Evolutionary conservation across 495 filamentous ascomycete species (phyloP).

Genomic region (Staphylotrichum tortipilum): DNA sequence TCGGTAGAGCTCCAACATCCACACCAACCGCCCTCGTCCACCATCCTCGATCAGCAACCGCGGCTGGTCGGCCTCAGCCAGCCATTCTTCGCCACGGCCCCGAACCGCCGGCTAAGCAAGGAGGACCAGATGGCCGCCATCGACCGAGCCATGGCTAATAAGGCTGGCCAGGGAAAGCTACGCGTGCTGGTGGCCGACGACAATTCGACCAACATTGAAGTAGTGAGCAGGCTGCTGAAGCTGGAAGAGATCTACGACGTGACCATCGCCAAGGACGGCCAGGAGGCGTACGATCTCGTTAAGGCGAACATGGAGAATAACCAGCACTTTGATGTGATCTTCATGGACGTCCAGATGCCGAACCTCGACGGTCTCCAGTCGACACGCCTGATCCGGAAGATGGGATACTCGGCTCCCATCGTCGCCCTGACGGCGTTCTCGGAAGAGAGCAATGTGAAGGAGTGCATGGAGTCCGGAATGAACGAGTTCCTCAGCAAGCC

Average conservation of each 20-base stretch:
- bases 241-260: constrained; percentile 57
- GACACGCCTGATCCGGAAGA: constrained; percentile 75
- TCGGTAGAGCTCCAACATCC: constrained; percentile 19
- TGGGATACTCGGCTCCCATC: constrained; percentile 83
- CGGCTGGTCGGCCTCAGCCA: constrained; percentile 75
- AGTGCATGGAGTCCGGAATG: constrained; percentile 72
- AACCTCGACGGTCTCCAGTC: constrained; percentile 84
- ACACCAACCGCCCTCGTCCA: constrained; percentile 8
- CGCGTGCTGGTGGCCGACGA: constrained; percentile 90
- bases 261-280: constrained; percentile 75
- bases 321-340: constrained; percentile 70
- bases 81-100: constrained; percentile 68
- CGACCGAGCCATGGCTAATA: constrained; percentile 43
- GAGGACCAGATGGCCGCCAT: constrained; percentile 36
- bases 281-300: constrained; percentile 80
- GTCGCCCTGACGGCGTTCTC: constrained; percentile 86
- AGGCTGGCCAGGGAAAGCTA: constrained; percentile 52
- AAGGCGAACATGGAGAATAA: constrained; percentile 69
- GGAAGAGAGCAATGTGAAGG: constrained; percentile 81
- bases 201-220: constrained; percentile 91
- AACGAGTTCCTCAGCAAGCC: constrained; percentile 71
- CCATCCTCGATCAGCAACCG: constrained; percentile 49
- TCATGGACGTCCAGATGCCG: constrained; percentile 96
- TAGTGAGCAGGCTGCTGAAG: constrained; percentile 57
- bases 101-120: constrained; percentile 27